Evolutionary conservation across 371 early-diverging fungal genomes (phyloP), one percentile per base, ranked within the genome.

Genomic region (Rhizomucor pusillus): DNA sequence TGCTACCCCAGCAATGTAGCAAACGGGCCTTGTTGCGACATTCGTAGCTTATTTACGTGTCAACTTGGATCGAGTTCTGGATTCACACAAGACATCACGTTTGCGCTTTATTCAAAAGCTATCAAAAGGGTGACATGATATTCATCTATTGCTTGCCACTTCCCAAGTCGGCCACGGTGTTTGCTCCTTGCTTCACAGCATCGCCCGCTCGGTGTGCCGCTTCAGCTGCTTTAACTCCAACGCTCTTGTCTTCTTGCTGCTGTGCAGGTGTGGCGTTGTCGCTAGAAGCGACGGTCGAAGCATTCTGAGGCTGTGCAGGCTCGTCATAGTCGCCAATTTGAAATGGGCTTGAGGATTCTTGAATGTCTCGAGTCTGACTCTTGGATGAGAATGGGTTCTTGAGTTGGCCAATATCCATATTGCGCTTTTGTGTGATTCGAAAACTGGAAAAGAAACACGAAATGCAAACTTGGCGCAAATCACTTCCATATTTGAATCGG

Each of bases 271-370:
- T 5, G 5, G 1, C 16, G 16, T n/a, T n/a, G n/a, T n/a, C n/a
- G n/a, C n/a, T n/a, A n/a, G 40, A 13, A 19, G 29, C 33, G 2
- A 24, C 48, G 39, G n/a, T n/a, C n/a, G n/a, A n/a, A 35, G 14
- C 25, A 48, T 44, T 52, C 23, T 53, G 54, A 12, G 50, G 53
- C 13, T 20, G 54, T 25, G 41, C 33, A 10, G 51, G 49, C 11
- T 64, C 52, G 18, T 75, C 75, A 45, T 75, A 75, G 45, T 75
- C 75, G 11, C 75, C 75, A 34, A 71, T 63, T 29, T 71, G 63
- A 43, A 70, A 67, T 34, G 62, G 37, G 36, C 39, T 25, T 16
- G n/a, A 14, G 3, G 14, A 18, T 3, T 16, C 18, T 24, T 56
- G 16, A 19, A 40, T 19, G 25, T 37, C 45, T 25, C 48, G 57